These are phyloP conservation scores for Blastomyces gilchristii DNA, from an alignment of 2,329 filamentous ascomycete genomes.

Conservation along the genomic window DNA sequence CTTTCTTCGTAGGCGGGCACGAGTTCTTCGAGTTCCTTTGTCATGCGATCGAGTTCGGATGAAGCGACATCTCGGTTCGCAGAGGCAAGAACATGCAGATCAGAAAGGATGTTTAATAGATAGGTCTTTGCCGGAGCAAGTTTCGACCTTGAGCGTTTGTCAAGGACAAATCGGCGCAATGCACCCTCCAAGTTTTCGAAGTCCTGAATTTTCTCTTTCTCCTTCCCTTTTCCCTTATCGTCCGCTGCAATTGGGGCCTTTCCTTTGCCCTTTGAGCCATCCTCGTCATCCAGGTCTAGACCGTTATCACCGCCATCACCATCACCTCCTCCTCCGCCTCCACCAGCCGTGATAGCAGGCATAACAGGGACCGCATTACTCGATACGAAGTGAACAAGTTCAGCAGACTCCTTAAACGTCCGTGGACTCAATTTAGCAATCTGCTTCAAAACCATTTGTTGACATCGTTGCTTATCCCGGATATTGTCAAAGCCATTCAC, in stretches of 20 bases:
- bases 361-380: conserved; percentile 84
- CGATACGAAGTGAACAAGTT: conserved; percentile 95
- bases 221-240: conserved; percentile 56
- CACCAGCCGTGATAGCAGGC: conserved; percentile 45
- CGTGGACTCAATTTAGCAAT: conserved; percentile 77
- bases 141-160: conserved; percentile 91
- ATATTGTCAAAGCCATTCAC: conserved; percentile 97
- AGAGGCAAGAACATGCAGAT: conserved; percentile 69
- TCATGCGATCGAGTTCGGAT: conserved; percentile 73
- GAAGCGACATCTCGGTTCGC: conserved; percentile 84
- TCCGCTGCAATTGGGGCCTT: conserved; percentile 44
- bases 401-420: conserved; percentile 82
- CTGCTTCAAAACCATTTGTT: conserved; percentile 89
- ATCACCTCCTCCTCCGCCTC: conserved; percentile 42
- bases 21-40: conserved; percentile 65
- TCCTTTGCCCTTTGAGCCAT: conserved; percentile 24
- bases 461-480: conserved; percentile 77
- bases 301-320: conserved; percentile 48
- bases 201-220: conserved; percentile 77
- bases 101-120: conserved; percentile 81
- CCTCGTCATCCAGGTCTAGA: conserved; percentile 38
- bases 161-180: conserved; percentile 81
- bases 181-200: conserved; percentile 86
- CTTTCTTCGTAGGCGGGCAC: conserved; percentile 79
- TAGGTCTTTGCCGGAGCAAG: conserved; percentile 93